Evolutionary conservation across 345 rosid genomes (phyloP), one percentile per base, ranked within the genome.

Genomic region (Eucalyptus sp.): DNA sequence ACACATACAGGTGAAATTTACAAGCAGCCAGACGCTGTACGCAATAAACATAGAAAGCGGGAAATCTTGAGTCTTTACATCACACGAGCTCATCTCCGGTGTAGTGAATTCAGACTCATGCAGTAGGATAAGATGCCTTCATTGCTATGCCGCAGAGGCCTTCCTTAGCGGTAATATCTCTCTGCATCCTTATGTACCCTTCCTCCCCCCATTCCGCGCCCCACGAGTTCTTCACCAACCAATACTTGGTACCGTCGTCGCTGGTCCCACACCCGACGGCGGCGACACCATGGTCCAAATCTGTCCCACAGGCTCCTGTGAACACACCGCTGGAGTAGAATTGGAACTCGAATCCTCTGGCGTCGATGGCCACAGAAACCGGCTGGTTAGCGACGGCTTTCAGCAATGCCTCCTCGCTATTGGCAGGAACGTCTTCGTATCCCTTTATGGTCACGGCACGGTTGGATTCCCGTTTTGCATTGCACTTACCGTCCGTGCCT

Each of bases 151-250:
- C 93, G 20, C 95, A 92, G 10, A 91, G 91, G 33, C 93, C 93
- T 89, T 91, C 89, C 88, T 90, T 90, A 10, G 91, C 92, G 8
- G 31, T 31, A 10, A 89, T 49, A 54, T 89, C 91, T 54, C 89
- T 87, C 54, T 88, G 90, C 93, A 93, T 91, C 88, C 89, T 87
- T 27, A 90, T 89, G 88, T 90, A 92, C 33, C 92, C 92, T 88
- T 91, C 66, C 58, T 92, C 92, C 7, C 94, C 93, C 90, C 92
- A 92, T 15, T 66, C 66, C 14, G 90, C 49, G 14, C 93, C 94
- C 92, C 92, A 92, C 48, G 93, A 92, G 83, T 91, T 94, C 88
- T 94, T 92, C 64, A 92, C 93, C 71, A 92, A 85, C 92, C 93
- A 91, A 64, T 68, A 91, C 89, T 91, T 87, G 22, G 56, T 86